Evolutionary conservation across 2,329 filamentous ascomycete species (phyloP).

Genomic region (Harringtonia aguacate): DNA sequence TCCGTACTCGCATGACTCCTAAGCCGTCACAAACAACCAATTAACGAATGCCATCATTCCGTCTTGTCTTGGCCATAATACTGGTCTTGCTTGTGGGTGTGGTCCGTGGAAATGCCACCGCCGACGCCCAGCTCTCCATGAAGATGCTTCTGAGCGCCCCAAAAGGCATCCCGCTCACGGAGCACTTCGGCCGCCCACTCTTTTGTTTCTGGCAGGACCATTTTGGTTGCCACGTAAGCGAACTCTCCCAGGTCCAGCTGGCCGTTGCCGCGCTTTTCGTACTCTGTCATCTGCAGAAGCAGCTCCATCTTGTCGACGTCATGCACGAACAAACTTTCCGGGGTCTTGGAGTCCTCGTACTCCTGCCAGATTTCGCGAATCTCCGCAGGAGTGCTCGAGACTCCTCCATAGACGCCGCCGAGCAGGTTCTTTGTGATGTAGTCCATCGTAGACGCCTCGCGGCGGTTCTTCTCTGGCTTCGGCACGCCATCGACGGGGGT

Average conservation of each 20-base stretch:
- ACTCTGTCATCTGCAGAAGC: constrained; percentile 90
- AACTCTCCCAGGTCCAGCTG: constrained; percentile 78
- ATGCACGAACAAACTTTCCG: constrained; percentile 83
- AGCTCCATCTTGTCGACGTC: constrained; percentile 97
- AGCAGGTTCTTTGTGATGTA: constrained; percentile 69
- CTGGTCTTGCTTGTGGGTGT: constrained; percentile 31
- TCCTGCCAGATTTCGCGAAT: constrained; percentile 83
- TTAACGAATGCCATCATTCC: too few species aligned
- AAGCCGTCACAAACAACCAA: too few species aligned
- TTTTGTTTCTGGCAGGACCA: constrained; percentile 65
- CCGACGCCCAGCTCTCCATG: constrained; percentile 32
- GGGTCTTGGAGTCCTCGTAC: constrained; percentile 79
- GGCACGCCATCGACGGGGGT: constrained; percentile 80
- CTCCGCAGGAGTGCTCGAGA: constrained; percentile 46
- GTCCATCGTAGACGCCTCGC: constrained; percentile 85
- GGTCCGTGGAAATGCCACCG: constrained; percentile 26
- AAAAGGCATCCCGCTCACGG: constrained; percentile 63
- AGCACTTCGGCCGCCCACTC: constrained; percentile 73
- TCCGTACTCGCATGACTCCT: too few species aligned
- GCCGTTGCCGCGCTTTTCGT: constrained; percentile 61
- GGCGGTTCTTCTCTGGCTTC: constrained; percentile 80
- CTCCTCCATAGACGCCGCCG: constrained; percentile 62
- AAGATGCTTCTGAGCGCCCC: constrained; percentile 41
- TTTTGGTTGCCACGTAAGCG: constrained; percentile 61
- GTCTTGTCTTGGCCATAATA: constrained; percentile 32